A percentile compares a stretch with the other conserved stretches of the same genome.
Conservation (phyloP, 2,329 filamentous ascomycete genomes). For the Pseudopithomyces chartarum region DNA sequence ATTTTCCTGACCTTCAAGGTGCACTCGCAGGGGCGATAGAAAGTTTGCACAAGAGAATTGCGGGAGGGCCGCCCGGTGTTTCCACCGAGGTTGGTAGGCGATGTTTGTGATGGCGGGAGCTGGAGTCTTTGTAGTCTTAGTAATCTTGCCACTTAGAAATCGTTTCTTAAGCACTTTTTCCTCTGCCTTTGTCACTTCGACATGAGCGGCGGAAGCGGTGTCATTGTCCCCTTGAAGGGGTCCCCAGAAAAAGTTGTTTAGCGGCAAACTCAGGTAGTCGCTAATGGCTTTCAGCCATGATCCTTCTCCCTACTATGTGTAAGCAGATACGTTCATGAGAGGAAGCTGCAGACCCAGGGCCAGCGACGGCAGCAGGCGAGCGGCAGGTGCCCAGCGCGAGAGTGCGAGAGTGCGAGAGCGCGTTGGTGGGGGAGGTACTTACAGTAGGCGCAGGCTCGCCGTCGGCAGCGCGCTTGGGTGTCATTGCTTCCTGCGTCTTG, state of each 20-base stretch:
- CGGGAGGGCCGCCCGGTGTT: slow-evolving; percentile 16
- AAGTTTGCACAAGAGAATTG: neutral
- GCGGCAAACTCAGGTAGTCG: too few species aligned
- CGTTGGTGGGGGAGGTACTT: neutral
- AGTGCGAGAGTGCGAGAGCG: too few species aligned
- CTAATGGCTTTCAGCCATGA: too few species aligned
- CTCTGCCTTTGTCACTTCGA: too few species aligned
- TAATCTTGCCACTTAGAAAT: too few species aligned
- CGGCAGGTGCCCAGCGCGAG: neutral
- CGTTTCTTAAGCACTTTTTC: too few species aligned
- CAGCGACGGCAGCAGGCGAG: neutral
- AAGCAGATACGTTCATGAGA: neutral
- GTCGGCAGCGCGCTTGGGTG: neutral
- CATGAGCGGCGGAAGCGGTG: too few species aligned
- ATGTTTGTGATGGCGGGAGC: neutral
- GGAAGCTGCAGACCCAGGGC: neutral
- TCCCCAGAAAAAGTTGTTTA: too few species aligned
- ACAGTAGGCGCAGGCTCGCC: neutral
- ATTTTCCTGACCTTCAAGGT: neutral
- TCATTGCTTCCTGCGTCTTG: neutral
- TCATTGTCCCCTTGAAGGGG: too few species aligned
- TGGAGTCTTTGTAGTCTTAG: neutral
- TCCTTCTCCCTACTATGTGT: too few species aligned
- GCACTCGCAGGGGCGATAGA: neutral
- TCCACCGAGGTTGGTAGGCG: slow-evolving; percentile 8